Percentiles rank a stretch among this genome's conserved stretches.
Evolutionary conservation across 176 grass and related monocot genomes (phyloP).

Genomic region (Dendrocalamus sinicus): DNA sequence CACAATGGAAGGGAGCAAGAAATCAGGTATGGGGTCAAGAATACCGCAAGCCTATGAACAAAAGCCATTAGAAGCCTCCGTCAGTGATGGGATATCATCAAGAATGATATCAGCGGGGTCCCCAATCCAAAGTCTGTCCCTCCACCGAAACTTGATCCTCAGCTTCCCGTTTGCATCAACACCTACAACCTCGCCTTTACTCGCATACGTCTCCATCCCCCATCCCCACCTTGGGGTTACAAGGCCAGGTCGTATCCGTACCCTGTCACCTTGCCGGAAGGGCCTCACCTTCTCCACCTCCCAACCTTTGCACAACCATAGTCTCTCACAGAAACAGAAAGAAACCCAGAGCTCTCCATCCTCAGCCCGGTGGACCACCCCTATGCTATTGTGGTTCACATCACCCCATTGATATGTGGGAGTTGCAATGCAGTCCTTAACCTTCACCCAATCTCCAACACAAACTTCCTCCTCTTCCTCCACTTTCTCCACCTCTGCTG

Average conservation of each 20-base stretch:
- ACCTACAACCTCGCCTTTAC: slow-evolving; percentile 84
- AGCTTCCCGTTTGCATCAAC: slow-evolving; percentile 97
- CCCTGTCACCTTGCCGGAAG: slow-evolving; percentile 74
- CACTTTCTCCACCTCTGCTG: slow-evolving; percentile 83
- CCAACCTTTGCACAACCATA: slow-evolving; percentile 96
- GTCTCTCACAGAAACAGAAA: slow-evolving; percentile 94
- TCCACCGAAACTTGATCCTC: slow-evolving; percentile 96
- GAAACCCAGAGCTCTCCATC: slow-evolving; percentile 92
- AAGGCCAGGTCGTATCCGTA: slow-evolving; percentile 77
- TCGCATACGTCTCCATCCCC: slow-evolving; percentile 87
- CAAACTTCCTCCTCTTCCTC: slow-evolving; percentile 88
- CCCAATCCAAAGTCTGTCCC: slow-evolving; percentile 86
- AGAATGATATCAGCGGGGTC: slow-evolving; percentile 97
- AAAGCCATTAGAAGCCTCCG: slow-evolving; percentile 59
- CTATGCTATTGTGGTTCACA: slow-evolving; percentile 80
- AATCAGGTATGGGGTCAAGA: slow-evolving; percentile 70
- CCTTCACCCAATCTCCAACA: slow-evolving; percentile 92
- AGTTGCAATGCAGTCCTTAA: slow-evolving; percentile 70
- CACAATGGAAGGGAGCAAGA: slow-evolving; percentile 55
- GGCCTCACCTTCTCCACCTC: slow-evolving; percentile 87
- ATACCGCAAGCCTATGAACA: slow-evolving; percentile 59
- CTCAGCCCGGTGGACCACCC: slow-evolving; percentile 84
- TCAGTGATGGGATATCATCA: slow-evolving; percentile 56
- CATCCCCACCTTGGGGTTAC: slow-evolving; percentile 90
- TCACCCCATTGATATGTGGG: slow-evolving; percentile 98